These are phyloP conservation scores for Paraglomus occultum DNA, from an alignment of 192 early-diverging fungal species.

Conservation along the genomic window DNA sequence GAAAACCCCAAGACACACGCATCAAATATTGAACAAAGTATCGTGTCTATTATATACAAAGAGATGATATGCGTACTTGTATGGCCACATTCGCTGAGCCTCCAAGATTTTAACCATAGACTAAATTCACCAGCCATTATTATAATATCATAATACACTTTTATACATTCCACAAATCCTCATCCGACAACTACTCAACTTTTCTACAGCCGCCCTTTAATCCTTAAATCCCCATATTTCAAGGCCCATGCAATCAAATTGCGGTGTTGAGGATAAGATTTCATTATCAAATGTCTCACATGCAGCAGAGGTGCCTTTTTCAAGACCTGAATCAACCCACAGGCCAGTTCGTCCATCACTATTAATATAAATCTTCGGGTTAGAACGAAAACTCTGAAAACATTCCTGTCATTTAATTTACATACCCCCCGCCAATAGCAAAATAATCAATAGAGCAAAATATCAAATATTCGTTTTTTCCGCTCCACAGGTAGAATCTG, in stretches of 20 bases:
- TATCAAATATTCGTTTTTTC: constrained; percentile 80
- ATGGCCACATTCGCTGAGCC: too few species aligned
- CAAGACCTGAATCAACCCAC: constrained; percentile 70
- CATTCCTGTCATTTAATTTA: not conserved
- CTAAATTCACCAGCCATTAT: too few species aligned
- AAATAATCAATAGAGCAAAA: constrained; percentile 71
- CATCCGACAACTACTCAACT: too few species aligned
- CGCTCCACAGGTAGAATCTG: constrained; percentile 66
- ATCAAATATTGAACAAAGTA: too few species aligned
- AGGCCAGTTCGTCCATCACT: constrained; percentile 74
- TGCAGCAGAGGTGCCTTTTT: constrained; percentile 61
- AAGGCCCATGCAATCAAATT: constrained; percentile 22
- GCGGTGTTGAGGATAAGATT: constrained; percentile 42
- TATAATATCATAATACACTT: too few species aligned
- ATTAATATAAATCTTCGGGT: not conserved
- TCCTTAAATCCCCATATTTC: constrained; percentile 30
- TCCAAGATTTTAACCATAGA: too few species aligned
- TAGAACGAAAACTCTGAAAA: not conserved
- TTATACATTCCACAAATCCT: too few species aligned
- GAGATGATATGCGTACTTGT: too few species aligned
- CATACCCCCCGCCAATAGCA: constrained; percentile 73
- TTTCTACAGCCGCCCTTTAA: constrained; percentile 7
- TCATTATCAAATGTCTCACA: constrained; percentile 81
- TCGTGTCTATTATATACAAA: too few species aligned
- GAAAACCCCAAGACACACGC: too few species aligned